Evolutionary conservation across 306 rosid species (phyloP).

Genomic region (Casuarina cunninghamiana): DNA sequence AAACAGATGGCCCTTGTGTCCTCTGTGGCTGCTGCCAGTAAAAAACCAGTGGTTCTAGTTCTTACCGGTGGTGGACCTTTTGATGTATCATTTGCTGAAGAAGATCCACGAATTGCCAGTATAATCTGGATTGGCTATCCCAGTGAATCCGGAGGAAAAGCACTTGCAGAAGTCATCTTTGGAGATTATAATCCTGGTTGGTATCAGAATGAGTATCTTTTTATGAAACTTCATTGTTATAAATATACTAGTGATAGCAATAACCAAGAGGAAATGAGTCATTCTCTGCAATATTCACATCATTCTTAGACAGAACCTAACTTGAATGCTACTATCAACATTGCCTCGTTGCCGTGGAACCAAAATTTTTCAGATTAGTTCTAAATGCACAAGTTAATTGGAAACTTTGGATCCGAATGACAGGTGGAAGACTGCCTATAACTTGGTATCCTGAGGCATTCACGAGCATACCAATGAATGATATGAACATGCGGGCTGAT

Average conservation of each 20-base stretch:
- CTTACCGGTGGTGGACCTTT: slow-evolving; percentile 92
- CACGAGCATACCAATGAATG: slow-evolving; percentile 74
- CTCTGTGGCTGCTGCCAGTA: slow-evolving; percentile 58
- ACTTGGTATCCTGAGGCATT: slow-evolving; percentile 95
- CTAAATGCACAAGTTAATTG: slow-evolving; percentile 10
- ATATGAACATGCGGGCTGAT: slow-evolving; percentile 88
- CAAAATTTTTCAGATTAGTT: background rate
- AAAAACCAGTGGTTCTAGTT: slow-evolving; percentile 67
- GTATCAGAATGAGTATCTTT: slow-evolving; percentile 25
- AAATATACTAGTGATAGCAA: slow-evolving; percentile 1
- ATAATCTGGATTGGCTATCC: slow-evolving; percentile 92
- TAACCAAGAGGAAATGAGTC: background rate
- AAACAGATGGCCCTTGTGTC: slow-evolving; percentile 64
- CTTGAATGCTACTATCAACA: background rate
- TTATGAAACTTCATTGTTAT: background rate
- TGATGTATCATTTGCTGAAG: slow-evolving; percentile 73
- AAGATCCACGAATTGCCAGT: slow-evolving; percentile 55
- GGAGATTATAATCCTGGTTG: slow-evolving; percentile 86
- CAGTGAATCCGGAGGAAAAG: slow-evolving; percentile 88
- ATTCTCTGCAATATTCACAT: background rate
- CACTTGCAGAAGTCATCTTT: slow-evolving; percentile 80
- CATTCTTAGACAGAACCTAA: background rate
- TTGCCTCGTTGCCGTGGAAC: background rate
- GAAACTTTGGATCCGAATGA: slow-evolving; percentile 20
- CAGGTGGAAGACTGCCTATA: slow-evolving; percentile 83